phyloP scores from a whole-genome alignment of 2,329 filamentous ascomycete genomes.

The Xylogone sp. region DNA sequence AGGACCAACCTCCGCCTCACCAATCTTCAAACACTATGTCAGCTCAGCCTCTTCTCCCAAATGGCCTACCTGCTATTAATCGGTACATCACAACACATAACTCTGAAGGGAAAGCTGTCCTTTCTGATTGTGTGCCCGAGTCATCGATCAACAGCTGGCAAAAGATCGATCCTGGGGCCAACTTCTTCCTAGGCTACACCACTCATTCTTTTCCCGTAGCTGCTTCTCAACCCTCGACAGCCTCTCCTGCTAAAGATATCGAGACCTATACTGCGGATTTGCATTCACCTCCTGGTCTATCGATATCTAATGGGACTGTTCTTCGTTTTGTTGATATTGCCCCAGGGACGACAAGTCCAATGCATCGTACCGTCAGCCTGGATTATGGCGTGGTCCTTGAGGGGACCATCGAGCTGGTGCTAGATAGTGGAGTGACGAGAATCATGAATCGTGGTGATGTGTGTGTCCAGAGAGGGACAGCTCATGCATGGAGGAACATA shows the following conservation, averaged over 20 bases:
- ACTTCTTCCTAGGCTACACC: conserved; percentile 21
- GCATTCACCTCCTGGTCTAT: conserved; percentile 17
- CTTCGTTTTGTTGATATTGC: conserved; percentile 21
- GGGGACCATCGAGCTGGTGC: conserved; percentile 35
- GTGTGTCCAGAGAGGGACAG: conserved; percentile 40
- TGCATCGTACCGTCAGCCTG: conserved; percentile 39
- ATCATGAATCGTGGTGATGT: conserved; percentile 35
- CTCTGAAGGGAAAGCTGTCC: conserved; percentile 15
- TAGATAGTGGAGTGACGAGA: conserved; percentile 38
- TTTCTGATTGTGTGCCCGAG: conserved; percentile 10
- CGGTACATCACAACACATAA: conserved; percentile 21
- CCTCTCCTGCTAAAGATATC: conserved; percentile 12
- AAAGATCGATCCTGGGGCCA: conserved; percentile 10
- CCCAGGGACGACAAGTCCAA: conserved; percentile 23
- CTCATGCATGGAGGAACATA: conserved; percentile 39
- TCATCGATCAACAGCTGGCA: conserved; percentile 11
- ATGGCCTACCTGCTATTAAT: conserved; percentile 16
- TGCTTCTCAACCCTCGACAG: no score
- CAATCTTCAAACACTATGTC: no score
- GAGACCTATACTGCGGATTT: conserved; percentile 12
- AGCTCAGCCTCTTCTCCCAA: conserved; percentile 4
- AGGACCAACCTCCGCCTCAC: no score
- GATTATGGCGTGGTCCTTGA: conserved; percentile 39
- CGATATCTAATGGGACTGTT: conserved; percentile 14
- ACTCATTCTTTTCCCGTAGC: conserved; percentile 18